These are phyloP conservation scores for Macrolepiota dolichaula DNA, from an alignment of 768 basidiomycete genomes.

Conservation along the genomic window DNA sequence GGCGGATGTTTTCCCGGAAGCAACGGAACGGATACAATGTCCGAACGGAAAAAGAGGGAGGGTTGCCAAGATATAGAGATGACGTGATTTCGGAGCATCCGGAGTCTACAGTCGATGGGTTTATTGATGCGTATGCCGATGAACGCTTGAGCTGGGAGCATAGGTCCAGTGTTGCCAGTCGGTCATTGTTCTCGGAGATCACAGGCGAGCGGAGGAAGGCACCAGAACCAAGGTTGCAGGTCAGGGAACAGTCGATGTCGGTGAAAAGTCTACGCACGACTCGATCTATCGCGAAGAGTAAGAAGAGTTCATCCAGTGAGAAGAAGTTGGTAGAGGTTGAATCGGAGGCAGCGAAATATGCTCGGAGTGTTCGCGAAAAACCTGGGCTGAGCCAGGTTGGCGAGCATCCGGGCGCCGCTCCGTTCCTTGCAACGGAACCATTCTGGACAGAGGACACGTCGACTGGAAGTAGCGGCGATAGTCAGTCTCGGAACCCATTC, in stretches of 20 bases:
- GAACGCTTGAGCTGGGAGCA: conserved; percentile 20
- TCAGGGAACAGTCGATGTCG: conserved; percentile 37
- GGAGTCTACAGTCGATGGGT: conserved; percentile 44
- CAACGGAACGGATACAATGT: conserved; percentile 46
- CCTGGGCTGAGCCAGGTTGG: neutral
- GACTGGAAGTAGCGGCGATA: conserved; percentile 16
- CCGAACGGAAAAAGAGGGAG: conserved; percentile 22
- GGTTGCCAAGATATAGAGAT: conserved; percentile 17
- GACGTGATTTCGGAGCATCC: conserved; percentile 29
- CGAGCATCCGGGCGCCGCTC: neutral
- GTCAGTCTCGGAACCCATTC: conserved; percentile 25
- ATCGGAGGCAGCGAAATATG: conserved; percentile 64
- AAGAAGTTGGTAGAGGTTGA: neutral
- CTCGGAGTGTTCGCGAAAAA: conserved; percentile 36
- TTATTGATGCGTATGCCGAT: conserved; percentile 42
- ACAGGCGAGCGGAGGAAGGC: conserved; percentile 59
- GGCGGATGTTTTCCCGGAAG: conserved; percentile 50
- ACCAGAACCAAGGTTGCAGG: conserved; percentile 74
- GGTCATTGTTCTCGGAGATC: conserved; percentile 62
- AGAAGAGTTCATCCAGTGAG: neutral
- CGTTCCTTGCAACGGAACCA: conserved; percentile 26
- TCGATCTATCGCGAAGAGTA: neutral
- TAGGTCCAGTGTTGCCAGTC: neutral
- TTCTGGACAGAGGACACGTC: conserved; percentile 33
- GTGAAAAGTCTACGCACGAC: conserved; percentile 7